Conservation (phyloP, 1,139 yeast genomes). For the Pneumocystis jirovecii region DNA sequence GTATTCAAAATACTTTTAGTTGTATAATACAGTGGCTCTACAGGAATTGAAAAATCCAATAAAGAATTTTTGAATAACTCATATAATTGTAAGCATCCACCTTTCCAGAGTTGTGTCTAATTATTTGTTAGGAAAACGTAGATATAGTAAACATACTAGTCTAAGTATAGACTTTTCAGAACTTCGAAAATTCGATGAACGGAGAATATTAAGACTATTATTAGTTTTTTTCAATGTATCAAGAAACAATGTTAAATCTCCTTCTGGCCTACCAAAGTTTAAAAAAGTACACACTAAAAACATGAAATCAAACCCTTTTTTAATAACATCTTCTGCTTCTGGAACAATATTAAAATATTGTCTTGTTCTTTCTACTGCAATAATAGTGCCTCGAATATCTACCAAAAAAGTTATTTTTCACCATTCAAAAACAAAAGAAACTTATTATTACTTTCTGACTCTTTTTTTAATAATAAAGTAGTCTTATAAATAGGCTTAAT, state of each 20-base stretch:
- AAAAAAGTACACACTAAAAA: background rate
- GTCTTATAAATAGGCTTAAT: slow-evolving; percentile 9
- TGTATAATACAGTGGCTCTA: slow-evolving; percentile 10
- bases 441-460: slow-evolving; percentile 1
- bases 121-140: background rate
- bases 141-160: background rate
- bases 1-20: slow-evolving; percentile 4
- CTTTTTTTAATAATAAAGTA: slow-evolving; percentile 3
- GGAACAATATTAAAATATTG: slow-evolving; percentile 9
- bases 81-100: slow-evolving; percentile 4
- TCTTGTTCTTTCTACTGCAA: slow-evolving; percentile 10
- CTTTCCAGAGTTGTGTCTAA: slow-evolving; percentile 4
- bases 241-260: slow-evolving; percentile 1
- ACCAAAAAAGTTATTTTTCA: background rate
- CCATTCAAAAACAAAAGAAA: background rate
- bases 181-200: slow-evolving; percentile 7
- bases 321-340: slow-evolving; percentile 10
- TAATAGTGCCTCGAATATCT: slow-evolving; percentile 10
- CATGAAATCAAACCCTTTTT: slow-evolving; percentile 4
- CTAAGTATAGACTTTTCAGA: slow-evolving; percentile 7
- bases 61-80: slow-evolving; percentile 3
- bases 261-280: background rate
- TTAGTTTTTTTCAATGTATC: slow-evolving; percentile 7
- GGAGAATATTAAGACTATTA: slow-evolving; percentile 4
- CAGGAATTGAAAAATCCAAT: slow-evolving; percentile 4